Evolutionary conservation across 2,329 filamentous ascomycete species (phyloP), one percentile per base, ranked within the genome.

Genomic region (Cyphellophora attinorum): DNA sequence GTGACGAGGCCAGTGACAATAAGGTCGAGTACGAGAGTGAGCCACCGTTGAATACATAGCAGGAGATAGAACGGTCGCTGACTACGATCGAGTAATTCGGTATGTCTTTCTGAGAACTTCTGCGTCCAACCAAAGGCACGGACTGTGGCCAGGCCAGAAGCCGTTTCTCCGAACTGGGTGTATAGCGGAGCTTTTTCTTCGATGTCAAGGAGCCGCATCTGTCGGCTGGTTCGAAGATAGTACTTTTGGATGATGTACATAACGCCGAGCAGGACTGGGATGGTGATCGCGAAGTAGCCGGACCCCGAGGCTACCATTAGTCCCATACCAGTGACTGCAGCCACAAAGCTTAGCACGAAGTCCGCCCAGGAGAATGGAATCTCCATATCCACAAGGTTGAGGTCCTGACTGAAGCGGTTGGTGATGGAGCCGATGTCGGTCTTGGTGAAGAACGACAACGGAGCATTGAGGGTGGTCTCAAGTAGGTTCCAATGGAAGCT

Each of bases 161-260:
- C 61, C 2, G 67, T 70, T 41, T 76, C 72, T 14, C 68, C 59
- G 43, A 76, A 77, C 39, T 76, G 59, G 11, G 61, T 70, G 55
- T 72, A 76, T 0, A 78, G 54, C 0, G 73, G 73, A 1, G 68
- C 67, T 43, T 79, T 77, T 2, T 70, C 65, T 49, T 80, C 76
- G 1, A 80, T 61, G 29, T 79, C 75, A 8, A 80, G 51, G 13
- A 76, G 61, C 31, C 75, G 64, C 5, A 80, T 51, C 49, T 79
- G 75, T 0, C 74, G 58, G 1, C 73, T 77, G 0, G 74, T 79
- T 0, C 70, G 61, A 2, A 79, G 60, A 44, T 79, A 79, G 31
- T 74, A 63, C 34, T 60, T 68, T 41, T 77, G 74, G 0, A 78
- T 51, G 2, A 59, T 39, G 35, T 66, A 77, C 1, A 76, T 40